Evolutionary conservation across 1,284 basidiomycete genomes (phyloP).

Genomic region (Microbotryum violaceum): DNA sequence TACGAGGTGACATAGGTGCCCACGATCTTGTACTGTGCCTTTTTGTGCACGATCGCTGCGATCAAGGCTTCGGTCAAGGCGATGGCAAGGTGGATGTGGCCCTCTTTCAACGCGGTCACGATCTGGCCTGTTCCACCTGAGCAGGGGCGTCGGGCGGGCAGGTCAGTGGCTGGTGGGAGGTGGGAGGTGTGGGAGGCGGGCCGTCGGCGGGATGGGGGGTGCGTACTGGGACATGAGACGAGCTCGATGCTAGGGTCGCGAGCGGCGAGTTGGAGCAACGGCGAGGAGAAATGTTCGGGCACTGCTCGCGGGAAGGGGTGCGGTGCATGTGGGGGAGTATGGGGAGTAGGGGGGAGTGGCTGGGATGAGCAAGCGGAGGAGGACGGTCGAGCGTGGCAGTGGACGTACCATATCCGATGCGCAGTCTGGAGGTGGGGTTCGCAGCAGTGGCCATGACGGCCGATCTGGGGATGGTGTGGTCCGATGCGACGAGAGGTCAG

Average conservation of each 20-base stretch:
- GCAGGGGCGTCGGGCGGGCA: background rate
- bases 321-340: too few relatives aligned
- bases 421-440: constrained; percentile 8
- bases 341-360: background rate
- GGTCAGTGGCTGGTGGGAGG: background rate
- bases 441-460: background rate
- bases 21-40: constrained; percentile 77
- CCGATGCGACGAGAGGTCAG: background rate
- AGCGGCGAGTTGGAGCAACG: constrained; percentile 65
- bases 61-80: constrained; percentile 91
- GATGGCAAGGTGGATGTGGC: constrained; percentile 79
- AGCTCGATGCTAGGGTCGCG: constrained; percentile 54
- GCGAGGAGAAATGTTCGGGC: constrained; percentile 83
- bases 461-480: background rate
- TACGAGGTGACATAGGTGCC: constrained; percentile 87
- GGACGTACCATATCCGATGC: constrained; percentile 16
- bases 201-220: background rate
- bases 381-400: background rate
- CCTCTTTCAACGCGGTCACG: constrained; percentile 68
- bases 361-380: background rate
- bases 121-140: constrained; percentile 83
- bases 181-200: too few relatives aligned
- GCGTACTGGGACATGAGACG: constrained; percentile 77
- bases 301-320: constrained; percentile 43
- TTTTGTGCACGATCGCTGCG: constrained; percentile 83